Percentiles rank a stretch among this genome's conserved stretches.
Conservation (phyloP, 345 rosid genomes). For the Gossypium thurberi region DNA sequence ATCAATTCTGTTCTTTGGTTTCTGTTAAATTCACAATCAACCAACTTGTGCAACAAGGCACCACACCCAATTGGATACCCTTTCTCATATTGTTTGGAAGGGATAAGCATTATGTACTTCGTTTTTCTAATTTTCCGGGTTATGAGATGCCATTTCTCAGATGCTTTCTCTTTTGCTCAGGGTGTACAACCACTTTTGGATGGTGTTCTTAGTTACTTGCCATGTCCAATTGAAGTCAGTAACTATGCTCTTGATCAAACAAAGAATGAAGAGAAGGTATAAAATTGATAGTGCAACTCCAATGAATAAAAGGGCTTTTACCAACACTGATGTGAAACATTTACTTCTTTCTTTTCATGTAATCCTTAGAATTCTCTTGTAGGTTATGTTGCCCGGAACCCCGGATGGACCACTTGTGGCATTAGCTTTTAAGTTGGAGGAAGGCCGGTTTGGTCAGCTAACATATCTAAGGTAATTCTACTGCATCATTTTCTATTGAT, state of each 20-base stretch:
- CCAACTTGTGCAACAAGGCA: background rate
- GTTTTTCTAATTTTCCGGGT: background rate
- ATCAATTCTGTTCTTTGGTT: background rate
- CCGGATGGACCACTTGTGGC: slow-evolving; percentile 98
- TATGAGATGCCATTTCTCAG: background rate
- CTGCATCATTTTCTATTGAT: slow-evolving; percentile 1
- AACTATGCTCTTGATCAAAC: slow-evolving; percentile 92
- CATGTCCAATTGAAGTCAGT: slow-evolving; percentile 85
- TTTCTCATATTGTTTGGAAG: background rate
- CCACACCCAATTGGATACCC: background rate
- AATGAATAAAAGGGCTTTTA: background rate
- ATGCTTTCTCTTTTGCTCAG: slow-evolving; percentile 28
- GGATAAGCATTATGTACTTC: background rate
- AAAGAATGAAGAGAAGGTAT: slow-evolving; percentile 83
- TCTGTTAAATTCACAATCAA: background rate
- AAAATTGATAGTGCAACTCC: slow-evolving; percentile 3
- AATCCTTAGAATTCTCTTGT: slow-evolving; percentile 19
- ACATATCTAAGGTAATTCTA: slow-evolving; percentile 68
- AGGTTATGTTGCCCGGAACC: slow-evolving; percentile 70
- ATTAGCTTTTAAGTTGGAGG: slow-evolving; percentile 94
- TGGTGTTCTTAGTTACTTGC: slow-evolving; percentile 81
- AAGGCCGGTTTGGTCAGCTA: slow-evolving; percentile 93
- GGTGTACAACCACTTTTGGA: slow-evolving; percentile 94
- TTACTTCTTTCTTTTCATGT: background rate
- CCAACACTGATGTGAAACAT: background rate